Conservation (phyloP, 306 rosid species). For the Acmispon strigosus region DNA sequence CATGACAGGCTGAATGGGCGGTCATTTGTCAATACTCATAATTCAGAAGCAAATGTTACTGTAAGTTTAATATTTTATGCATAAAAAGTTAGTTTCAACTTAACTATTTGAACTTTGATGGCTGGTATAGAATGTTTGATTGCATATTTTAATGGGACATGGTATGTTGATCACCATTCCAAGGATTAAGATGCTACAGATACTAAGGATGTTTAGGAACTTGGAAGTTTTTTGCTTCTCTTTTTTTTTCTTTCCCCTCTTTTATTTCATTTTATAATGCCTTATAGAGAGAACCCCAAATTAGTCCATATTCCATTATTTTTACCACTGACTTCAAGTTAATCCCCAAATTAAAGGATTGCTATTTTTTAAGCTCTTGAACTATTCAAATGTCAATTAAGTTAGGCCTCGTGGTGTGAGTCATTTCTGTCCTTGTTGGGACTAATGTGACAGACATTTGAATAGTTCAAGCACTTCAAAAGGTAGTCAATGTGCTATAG, state of each 20-base stretch:
- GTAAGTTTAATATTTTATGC: slow-evolving; percentile 50
- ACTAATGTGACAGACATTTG: too few relatives aligned
- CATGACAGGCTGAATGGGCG: slow-evolving; percentile 85
- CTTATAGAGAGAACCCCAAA: not conserved
- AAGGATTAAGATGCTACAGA: not conserved
- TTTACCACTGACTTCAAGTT: too few relatives aligned
- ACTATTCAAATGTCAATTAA: too few relatives aligned
- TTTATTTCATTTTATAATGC: slow-evolving; percentile 3
- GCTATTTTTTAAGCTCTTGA: too few relatives aligned
- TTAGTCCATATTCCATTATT: too few relatives aligned
- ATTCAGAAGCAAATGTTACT: slow-evolving; percentile 70
- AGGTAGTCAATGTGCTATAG: too few relatives aligned
- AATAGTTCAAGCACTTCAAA: too few relatives aligned
- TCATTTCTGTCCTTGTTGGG: too few relatives aligned
- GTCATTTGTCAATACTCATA: slow-evolving; percentile 64
- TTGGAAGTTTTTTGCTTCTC: not conserved
- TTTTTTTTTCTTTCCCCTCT: not conserved
- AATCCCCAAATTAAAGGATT: too few relatives aligned
- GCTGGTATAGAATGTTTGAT: slow-evolving; percentile 1
- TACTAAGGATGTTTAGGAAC: not conserved
- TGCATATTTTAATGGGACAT: not conserved
- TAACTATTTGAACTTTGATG: slow-evolving; percentile 13
- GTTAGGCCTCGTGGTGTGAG: too few relatives aligned
- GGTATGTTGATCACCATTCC: not conserved
- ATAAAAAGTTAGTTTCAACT: not conserved